These are phyloP conservation scores for Hymenoscyphus fraxineus DNA, from an alignment of 2,329 filamentous ascomycete species.

Conservation along the genomic window DNA sequence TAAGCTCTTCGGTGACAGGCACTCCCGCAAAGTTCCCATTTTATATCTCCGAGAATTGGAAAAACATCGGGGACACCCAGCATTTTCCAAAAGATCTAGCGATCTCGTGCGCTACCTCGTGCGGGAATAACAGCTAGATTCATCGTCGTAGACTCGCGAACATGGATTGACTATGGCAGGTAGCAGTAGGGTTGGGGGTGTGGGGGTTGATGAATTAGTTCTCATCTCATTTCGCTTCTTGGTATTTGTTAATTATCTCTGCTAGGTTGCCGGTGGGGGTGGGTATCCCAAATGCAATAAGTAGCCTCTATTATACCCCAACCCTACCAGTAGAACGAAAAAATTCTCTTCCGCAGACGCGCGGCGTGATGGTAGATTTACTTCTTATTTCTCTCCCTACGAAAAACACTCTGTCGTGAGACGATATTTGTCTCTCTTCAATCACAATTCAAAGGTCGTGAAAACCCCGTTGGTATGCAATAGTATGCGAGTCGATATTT, in stretches of 20 bases:
- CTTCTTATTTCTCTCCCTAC: not conserved
- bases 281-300: not conserved
- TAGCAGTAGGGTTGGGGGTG: not conserved
- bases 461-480: not conserved
- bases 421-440: not conserved
- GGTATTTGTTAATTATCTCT: not conserved
- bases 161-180: not conserved
- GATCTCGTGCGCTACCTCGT: not conserved
- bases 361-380: not conserved
- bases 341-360: not conserved
- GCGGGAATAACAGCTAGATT: not conserved
- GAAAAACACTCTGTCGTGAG: not conserved
- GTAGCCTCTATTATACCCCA: not conserved
- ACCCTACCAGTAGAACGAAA: not conserved
- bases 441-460: not conserved
- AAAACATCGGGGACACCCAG: not conserved
- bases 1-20: not conserved
- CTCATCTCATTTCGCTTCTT: not conserved
- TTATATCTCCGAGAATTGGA: not conserved
- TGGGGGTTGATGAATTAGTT: not conserved
- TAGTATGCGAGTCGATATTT: slow-evolving; percentile 5
- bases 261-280: not conserved
- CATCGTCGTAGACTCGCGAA: not conserved
- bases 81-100: no score
- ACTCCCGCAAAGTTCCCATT: not conserved